These are phyloP conservation scores for Chlorella vulgaris DNA, from an alignment of 139 green algal genomes.

Conservation along the genomic window DNA sequence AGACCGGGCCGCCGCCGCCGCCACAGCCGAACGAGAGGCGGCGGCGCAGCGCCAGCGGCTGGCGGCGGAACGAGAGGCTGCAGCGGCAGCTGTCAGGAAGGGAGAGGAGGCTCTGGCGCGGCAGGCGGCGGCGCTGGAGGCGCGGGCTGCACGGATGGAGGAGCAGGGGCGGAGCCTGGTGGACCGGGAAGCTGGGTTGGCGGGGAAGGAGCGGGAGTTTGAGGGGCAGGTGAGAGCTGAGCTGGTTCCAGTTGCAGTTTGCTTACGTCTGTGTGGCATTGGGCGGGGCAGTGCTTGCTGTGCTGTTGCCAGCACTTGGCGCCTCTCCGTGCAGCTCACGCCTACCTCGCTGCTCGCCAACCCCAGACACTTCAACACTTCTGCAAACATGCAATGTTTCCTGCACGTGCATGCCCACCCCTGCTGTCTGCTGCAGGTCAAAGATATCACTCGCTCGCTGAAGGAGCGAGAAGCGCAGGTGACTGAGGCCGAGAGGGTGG, in stretches of 20 bases:
- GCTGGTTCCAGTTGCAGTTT: not conserved
- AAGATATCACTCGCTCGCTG: conserved; percentile 43
- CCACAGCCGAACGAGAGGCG: not conserved
- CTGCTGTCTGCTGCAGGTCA: conserved; percentile 26
- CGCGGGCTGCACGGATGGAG: conserved; percentile 29
- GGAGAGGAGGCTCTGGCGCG: conserved; percentile 12
- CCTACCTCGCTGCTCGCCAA: too few species aligned
- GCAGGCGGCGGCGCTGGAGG: conserved; percentile 27
- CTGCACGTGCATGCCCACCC: too few species aligned
- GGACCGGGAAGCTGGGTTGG: conserved; percentile 41
- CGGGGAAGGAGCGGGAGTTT: conserved; percentile 44
- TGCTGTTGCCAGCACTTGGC: too few species aligned
- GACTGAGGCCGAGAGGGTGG: conserved; percentile 32
- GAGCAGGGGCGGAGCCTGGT: conserved; percentile 30
- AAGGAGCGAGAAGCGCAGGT: conserved; percentile 44
- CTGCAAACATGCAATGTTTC: too few species aligned
- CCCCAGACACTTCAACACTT: too few species aligned
- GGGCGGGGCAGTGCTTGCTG: too few species aligned
- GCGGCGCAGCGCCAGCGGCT: conserved; percentile 4
- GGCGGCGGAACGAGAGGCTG: conserved; percentile 1
- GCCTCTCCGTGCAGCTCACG: too few species aligned
- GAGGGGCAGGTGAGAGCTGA: conserved; percentile 33
- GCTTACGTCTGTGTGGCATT: too few species aligned
- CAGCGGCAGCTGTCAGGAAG: not conserved
- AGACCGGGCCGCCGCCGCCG: conserved; percentile 18